Base-by-base conservation (phyloP, 23 red algal species). In the Cyanidium caldarium region DNA sequence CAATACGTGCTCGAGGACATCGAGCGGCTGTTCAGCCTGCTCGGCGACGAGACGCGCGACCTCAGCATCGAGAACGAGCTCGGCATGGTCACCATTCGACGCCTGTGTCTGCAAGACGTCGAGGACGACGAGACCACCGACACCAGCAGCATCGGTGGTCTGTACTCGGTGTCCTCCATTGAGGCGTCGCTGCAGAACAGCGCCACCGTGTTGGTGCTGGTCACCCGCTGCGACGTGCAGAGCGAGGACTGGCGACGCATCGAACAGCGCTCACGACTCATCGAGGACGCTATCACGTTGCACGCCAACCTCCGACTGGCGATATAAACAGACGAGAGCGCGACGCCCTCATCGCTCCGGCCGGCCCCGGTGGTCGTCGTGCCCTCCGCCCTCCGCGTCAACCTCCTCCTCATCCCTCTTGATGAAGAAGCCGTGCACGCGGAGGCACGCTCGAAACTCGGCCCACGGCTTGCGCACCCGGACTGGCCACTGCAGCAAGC, bases 71-170 rank as follows among this genome's bases (percentile, higher is more conserved):
- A 61, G 31, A 61, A 28, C 31, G 51, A 61, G 5, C 5, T 16
- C 51, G 51, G 51, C 23, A 16, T 61, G 7, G 51, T 61, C 5
- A 16, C 31, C 13, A 61, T 61, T 5, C 51, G 51, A 28, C 51
- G 51, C 31, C 51, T 61, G 13, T 61, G 31, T 28, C n/a, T 61
- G 7, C n/a, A 28, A 7, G 51, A 61, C n/a, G 31, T 10, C 51
- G 51, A 61, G 10, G 51, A 61, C 23, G 51, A 61, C 51, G 51
- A 61, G 21, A 61, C 51, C 51, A 61, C 51, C 10, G 51, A 61
- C 51, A 61, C 51, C 5, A 61, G 51, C 51, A 61, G 51, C 51
- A 61, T 61, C 21, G 51, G 51, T 10, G 51, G 51, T 16, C 51
- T 61, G 7, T 61, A 61, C 21, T 61, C 51, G n/a, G 51, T 61